phyloP scores from a whole-genome alignment of 176 grass and related monocot genomes.

The Avena sativa region DNA sequence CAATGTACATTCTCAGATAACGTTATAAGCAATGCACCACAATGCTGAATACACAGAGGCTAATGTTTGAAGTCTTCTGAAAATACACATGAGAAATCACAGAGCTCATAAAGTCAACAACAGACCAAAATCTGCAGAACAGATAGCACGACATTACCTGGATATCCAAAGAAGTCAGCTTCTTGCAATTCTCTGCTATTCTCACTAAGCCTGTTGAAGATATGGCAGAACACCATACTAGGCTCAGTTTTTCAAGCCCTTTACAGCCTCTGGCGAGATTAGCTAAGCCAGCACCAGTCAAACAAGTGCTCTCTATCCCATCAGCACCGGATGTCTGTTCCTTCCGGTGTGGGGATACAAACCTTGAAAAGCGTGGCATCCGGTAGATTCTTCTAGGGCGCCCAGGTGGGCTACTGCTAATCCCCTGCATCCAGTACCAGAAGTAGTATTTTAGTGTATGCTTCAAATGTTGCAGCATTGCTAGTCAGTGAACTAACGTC shows the following conservation, averaged over 20 bases:
- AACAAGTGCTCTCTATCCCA: slow-evolving; percentile 46
- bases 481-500: neutral
- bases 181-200: slow-evolving; percentile 75
- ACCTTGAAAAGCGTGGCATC: neutral
- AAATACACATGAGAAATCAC: slow-evolving; percentile 6
- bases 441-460: slow-evolving; percentile 33
- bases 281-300: slow-evolving; percentile 73
- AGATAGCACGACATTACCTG: slow-evolving; percentile 55
- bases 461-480: neutral
- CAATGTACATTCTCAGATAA: neutral
- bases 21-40: neutral
- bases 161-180: slow-evolving; percentile 76
- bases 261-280: slow-evolving; percentile 66
- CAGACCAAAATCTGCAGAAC: slow-evolving; percentile 23
- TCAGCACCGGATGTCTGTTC: slow-evolving; percentile 32
- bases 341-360: slow-evolving; percentile 25
- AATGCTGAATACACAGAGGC: neutral
- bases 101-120: slow-evolving; percentile 9
- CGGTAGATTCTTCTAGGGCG: slow-evolving; percentile 6
- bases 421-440: slow-evolving; percentile 45
- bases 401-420: slow-evolving; percentile 6
- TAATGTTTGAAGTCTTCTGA: neutral
- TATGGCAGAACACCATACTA: slow-evolving; percentile 76
- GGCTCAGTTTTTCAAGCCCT: slow-evolving; percentile 78
- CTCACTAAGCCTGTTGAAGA: slow-evolving; percentile 71